Evolutionary conservation across 352 stramenopile genomes (phyloP), one percentile per base, ranked within the genome.

Genomic region (Phytophthora macrochlamydospora): DNA sequence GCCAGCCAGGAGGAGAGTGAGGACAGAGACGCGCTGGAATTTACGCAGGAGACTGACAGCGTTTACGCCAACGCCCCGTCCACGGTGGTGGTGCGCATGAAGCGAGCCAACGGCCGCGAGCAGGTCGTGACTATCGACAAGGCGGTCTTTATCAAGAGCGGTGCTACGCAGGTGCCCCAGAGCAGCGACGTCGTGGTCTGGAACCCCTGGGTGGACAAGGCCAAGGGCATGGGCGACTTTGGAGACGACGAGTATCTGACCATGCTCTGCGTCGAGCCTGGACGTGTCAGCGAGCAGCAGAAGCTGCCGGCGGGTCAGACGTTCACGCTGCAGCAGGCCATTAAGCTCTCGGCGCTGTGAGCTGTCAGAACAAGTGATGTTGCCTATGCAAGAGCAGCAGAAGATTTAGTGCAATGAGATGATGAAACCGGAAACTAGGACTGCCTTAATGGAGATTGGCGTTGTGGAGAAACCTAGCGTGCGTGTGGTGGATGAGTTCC

Each of bases 241-340:
- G 92, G 81, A 38, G 88, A 98, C 64, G 95, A 99, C 48, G 92
- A 98, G 75, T 98, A 98, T 69, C 58, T 90, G 48, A 81, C 88
- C 33, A 99, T 99, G 95, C 84, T 99, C 63, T 99, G 97, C 70
- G 87, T 99, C 44, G 96, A 99, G 73, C 96, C 96, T 8, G 96
- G 96, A 18, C 76, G 87, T 43, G 88, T 95, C 28, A 94, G 81
- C 51, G 65, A 86, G 61, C 69, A 78, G 58, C 85, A 92, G 66
- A 79, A 73, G 55, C 83, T 94, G 31, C 74, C 69, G 12, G 69
- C 71, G 0, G 78, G 79, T 49, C 73, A 81, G 38, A 77, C 81
- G 2, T 93, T 81, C 68, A 90, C 75, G 61, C 73, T 93, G 35
- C 83, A 91, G 56, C 85, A 93, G 59, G 67, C 65, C 33, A 89